Percentiles rank a stretch among this genome's conserved stretches.
Conservation (phyloP, 192 early-diverging fungal genomes). For the Dissophora ornata region DNA sequence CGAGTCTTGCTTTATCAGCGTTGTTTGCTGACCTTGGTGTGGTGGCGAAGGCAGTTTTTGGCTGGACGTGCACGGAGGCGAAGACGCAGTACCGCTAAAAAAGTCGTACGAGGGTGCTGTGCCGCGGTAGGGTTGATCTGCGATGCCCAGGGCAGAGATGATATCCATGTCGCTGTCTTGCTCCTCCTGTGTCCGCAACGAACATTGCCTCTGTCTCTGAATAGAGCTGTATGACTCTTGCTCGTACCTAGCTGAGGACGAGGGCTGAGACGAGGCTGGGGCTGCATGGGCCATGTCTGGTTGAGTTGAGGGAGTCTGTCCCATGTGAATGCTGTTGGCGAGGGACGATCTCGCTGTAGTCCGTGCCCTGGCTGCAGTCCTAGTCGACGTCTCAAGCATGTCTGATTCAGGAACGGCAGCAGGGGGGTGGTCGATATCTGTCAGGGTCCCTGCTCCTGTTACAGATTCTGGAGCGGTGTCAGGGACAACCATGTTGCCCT, state of each 20-base stretch:
- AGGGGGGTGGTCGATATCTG: background rate
- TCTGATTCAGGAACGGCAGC: constrained; percentile 6
- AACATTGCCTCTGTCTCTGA: constrained; percentile 9
- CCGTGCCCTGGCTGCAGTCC: too few species aligned
- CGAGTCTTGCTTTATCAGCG: constrained; percentile 25
- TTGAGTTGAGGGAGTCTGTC: constrained; percentile 4
- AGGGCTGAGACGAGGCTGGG: too few species aligned
- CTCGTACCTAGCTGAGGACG: background rate
- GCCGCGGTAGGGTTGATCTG: too few species aligned
- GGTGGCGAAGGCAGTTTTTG: background rate
- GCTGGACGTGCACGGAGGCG: background rate
- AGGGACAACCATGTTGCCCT: background rate
- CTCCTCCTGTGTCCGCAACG: constrained; percentile 16
- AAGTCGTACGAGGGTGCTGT: constrained; percentile 30
- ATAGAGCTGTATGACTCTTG: constrained; percentile 19
- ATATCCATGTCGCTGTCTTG: constrained; percentile 48
- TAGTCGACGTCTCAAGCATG: constrained; percentile 7
- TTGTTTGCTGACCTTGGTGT: background rate
- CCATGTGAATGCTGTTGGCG: too few species aligned
- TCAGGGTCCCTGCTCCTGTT: constrained; percentile 16
- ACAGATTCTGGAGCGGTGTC: constrained; percentile 23
- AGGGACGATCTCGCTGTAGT: too few species aligned
- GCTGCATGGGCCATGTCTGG: constrained; percentile 22
- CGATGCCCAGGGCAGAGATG: constrained; percentile 42
- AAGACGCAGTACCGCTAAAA: background rate